Evolutionary conservation across 805 yeast species (phyloP), one percentile per base, ranked within the genome.

Genomic region (Blastobotrys terrestris): DNA sequence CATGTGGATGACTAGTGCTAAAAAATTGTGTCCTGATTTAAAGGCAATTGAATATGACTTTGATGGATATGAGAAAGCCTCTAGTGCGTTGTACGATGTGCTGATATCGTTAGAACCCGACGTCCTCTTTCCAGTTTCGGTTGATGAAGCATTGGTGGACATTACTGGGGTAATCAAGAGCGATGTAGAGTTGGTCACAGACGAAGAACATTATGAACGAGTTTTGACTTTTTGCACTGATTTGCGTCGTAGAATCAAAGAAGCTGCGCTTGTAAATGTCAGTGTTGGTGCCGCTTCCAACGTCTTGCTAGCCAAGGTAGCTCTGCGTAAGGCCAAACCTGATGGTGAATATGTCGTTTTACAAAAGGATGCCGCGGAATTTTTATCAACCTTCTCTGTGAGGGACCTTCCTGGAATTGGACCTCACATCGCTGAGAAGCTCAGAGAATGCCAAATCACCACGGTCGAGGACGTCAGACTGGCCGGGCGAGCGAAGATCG

Each of bases 131-230:
- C 98, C 98, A 0, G 87, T 94, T 0, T 89, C 95, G 55, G 83
- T 94, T 2, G 98, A 94, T 66, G 99, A 94, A 63, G 96, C 90
- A 0, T 69, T 94, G n/a, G 64, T 88, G 7, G 95, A 88, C 60
- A 74, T 84, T 1, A 70, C 83, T 0, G 60, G 76, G 0, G 44
- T 57, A 2, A 55, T 58, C 3, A 44, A 47, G 3, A 61, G 67
- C 45, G 61, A 65, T 16, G 7, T 19, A 14, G 31, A 46, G 14
- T 1, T 46, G 1, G 14, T n/a, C 3, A 5, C 26, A n/a, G 44
- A 39, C 2, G 59, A 53, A 18, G 46, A 46, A 21, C 13, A 52
- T 1, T 31, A 48, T 44, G 57, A 53, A 20, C 52, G 54, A 21
- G 68, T 63, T 39, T 63, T 3, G 49, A 45, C 48, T 70, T 72